A percentile compares a stretch with the other conserved stretches of the same genome.
Evolutionary conservation across 192 early-diverging fungal species (phyloP).

Genomic region (Backusella luteola): DNA sequence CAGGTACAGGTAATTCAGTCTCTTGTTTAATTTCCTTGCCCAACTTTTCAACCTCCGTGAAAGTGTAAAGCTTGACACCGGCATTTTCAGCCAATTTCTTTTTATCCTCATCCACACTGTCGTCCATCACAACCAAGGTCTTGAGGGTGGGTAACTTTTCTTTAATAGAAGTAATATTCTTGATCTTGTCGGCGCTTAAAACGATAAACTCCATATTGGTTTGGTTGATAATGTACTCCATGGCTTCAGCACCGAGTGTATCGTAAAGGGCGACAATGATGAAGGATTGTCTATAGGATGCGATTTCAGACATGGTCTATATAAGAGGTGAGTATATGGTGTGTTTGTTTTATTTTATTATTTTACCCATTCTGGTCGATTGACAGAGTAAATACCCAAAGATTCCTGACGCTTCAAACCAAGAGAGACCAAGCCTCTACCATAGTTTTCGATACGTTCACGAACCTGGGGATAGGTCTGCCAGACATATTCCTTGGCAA

Average conservation of each 20-base stretch:
- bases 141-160: slow-evolving; percentile 42
- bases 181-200: slow-evolving; percentile 59
- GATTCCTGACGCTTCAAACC: slow-evolving; percentile 34
- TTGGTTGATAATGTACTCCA: slow-evolving; percentile 82
- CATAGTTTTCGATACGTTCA: slow-evolving; percentile 59
- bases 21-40: slow-evolving; percentile 44
- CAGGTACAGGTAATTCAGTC: slow-evolving; percentile 51
- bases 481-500: slow-evolving; percentile 68
- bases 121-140: slow-evolving; percentile 57
- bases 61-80: slow-evolving; percentile 41
- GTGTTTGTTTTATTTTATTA: not conserved
- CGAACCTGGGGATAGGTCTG: slow-evolving; percentile 58
- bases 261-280: slow-evolving; percentile 88
- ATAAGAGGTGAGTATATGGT: not conserved
- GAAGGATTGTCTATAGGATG: slow-evolving; percentile 60
- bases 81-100: slow-evolving; percentile 31
- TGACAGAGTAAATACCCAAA: slow-evolving; percentile 72
- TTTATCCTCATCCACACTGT: slow-evolving; percentile 32
- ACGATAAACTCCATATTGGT: slow-evolving; percentile 70
- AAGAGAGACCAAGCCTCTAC: slow-evolving; percentile 48
- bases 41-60: slow-evolving; percentile 61
- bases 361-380: slow-evolving; percentile 79
- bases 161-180: slow-evolving; percentile 46
- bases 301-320: slow-evolving; percentile 65
- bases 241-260: slow-evolving; percentile 70